phyloP scores from a whole-genome alignment of 2,329 filamentous ascomycete genomes.

The Colletotrichum aenigma region DNA sequence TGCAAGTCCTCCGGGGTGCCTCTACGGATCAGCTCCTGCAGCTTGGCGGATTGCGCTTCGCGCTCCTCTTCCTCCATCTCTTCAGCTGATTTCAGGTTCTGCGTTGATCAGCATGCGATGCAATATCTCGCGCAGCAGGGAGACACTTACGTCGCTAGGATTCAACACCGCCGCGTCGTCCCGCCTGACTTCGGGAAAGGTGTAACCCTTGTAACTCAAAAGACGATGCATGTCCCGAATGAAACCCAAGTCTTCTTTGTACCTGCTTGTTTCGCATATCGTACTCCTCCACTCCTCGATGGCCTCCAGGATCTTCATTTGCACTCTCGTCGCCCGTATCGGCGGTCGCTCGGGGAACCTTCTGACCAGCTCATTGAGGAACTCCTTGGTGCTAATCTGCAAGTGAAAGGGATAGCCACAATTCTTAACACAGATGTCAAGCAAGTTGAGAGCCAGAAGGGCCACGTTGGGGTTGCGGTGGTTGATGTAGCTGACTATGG shows the following conservation, averaged over 20 bases:
- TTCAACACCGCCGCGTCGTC: slow-evolving; percentile 97
- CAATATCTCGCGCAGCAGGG: not conserved
- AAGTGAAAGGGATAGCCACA: slow-evolving; percentile 99
- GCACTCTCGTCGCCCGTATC: slow-evolving; percentile 82
- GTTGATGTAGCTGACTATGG: slow-evolving; percentile 94
- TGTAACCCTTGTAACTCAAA: slow-evolving; percentile 95
- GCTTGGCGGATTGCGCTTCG: slow-evolving; percentile 94
- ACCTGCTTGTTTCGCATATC: slow-evolving; percentile 96
- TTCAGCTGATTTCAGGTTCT: slow-evolving; percentile 95
- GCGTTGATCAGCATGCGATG: slow-evolving; percentile 9
- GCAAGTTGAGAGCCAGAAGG: slow-evolving; percentile 84
- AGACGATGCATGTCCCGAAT: slow-evolving; percentile 97
- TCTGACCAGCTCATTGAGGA: slow-evolving; percentile 96
- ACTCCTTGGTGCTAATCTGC: slow-evolving; percentile 98
- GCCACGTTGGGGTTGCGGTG: slow-evolving; percentile 96
- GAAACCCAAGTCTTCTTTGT: slow-evolving; percentile 96
- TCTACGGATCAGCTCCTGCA: slow-evolving; percentile 93
- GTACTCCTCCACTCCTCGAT: slow-evolving; percentile 99
- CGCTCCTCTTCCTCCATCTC: slow-evolving; percentile 98
- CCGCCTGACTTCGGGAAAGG: slow-evolving; percentile 87
- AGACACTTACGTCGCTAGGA: slow-evolving; percentile 83
- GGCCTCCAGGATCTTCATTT: slow-evolving; percentile 89
- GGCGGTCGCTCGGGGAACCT: slow-evolving; percentile 94
- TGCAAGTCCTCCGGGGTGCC: slow-evolving; percentile 92
- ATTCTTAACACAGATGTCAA: slow-evolving; percentile 99